Base-by-base conservation (phyloP, 352 stramenopile species). In the Blastocystis sp. region DNA sequence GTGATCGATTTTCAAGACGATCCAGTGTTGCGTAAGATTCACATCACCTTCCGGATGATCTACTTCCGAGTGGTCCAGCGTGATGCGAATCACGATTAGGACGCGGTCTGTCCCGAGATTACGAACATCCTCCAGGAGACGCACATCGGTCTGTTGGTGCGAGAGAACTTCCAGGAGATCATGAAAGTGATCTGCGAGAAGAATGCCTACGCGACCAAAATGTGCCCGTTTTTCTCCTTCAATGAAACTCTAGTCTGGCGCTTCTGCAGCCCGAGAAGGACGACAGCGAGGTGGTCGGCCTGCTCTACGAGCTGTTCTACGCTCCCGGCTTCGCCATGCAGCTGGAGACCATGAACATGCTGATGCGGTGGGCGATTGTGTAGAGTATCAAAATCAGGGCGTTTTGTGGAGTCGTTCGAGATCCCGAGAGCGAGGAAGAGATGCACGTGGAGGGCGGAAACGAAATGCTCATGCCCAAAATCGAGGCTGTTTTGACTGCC, bases 231-330 rank as follows among this genome's bases (percentile, higher is more conserved):
- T 52, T 28, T 17, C 14, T 69, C 45, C 9, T 3, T 28, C 14
- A 19, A 2, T 45, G 3, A 52, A 59, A 19, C 11, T 34, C 34
- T 84, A 84, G 74, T 42, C 45, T 84, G 54, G 21, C 6, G n/a
- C 57, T 84, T 14, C 9, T 84, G 57, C n/a, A 70, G 34, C 74
- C 74, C 1, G 34, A 17, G 38, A 14, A 70, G 21, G 74, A 84
- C 52, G 48, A 59, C 24, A 54, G 54, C 1, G 74, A 84, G 69
- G 21, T 68, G 4, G 38, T 70, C 24, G 74, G 74, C 28, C 48
- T 84, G 14, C 21, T 84, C 2, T 84, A 84, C n/a, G 74, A 84
- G 45, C 40, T 84, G n/a, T 63, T 84, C 24, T 84, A 28, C 34
- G 43, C 24, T 38, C 10, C 74, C 24, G n/a, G 17, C 14, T 19